Conservation (phyloP, 495 filamentous ascomycete genomes). For the Xylaria castorea region DNA sequence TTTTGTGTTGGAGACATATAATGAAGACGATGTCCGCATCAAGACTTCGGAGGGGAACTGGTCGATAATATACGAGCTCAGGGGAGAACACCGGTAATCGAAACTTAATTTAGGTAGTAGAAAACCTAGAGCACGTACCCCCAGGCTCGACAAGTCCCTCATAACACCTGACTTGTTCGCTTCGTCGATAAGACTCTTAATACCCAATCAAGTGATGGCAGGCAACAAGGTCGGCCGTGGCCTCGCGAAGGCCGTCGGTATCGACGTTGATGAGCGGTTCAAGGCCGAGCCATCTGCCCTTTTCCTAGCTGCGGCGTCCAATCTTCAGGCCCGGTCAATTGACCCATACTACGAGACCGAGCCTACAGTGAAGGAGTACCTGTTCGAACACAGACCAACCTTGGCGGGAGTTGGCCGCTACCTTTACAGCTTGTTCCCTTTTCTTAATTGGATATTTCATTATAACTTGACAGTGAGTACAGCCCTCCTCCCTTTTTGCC, state of each 20-base stretch:
- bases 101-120: not conserved
- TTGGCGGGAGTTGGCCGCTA: conserved; percentile 59
- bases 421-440: conserved; percentile 53
- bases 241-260: conserved; percentile 74
- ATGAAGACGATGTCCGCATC: conserved; percentile 8
- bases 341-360: conserved; percentile 81
- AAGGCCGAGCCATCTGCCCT: conserved; percentile 61
- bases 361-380: conserved; percentile 72
- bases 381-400: conserved; percentile 64
- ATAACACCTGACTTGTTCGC: not conserved
- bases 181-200: not conserved
- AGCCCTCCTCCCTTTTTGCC: not conserved
- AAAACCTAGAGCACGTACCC: not conserved
- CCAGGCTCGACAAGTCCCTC: not conserved
- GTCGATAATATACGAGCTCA: not conserved
- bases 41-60: not conserved
- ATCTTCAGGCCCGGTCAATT: conserved; percentile 72
- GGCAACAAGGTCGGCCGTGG: conserved; percentile 64
- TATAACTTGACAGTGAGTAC: conserved; percentile 51
- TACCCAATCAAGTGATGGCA: conserved; percentile 1
- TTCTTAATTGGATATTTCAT: conserved; percentile 58
- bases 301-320: conserved; percentile 57
- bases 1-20: conserved; percentile 5
- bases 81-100: not conserved
- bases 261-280: conserved; percentile 53